These are phyloP conservation scores for Russula compacta DNA, from an alignment of 768 basidiomycete species.

Conservation along the genomic window DNA sequence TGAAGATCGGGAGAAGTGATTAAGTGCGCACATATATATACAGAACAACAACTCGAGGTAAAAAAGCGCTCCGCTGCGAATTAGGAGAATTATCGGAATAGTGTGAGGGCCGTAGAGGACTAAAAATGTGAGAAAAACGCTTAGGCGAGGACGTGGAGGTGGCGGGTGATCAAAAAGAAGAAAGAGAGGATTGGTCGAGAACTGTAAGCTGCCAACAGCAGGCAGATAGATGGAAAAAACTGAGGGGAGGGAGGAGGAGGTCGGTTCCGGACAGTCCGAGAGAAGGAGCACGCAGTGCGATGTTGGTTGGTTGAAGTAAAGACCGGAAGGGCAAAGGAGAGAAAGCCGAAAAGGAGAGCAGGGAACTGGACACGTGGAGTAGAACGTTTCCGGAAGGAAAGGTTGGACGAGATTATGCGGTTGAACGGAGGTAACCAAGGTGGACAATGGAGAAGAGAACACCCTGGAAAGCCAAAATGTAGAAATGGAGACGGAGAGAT, in stretches of 20 bases:
- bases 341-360: neutral
- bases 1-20: neutral
- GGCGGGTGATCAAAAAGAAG: too few relatives aligned
- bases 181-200: neutral
- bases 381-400: neutral
- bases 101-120: neutral
- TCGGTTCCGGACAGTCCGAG: neutral
- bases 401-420: neutral
- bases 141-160: neutral
- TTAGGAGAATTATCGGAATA: neutral
- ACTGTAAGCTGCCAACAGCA: neutral
- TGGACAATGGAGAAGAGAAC: neutral
- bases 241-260: neutral
- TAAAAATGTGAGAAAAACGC: neutral
- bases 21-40: slow-evolving; percentile 5
- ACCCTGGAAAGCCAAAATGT: neutral
- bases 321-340: slow-evolving; percentile 8
- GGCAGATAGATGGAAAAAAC: neutral
- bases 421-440: neutral
- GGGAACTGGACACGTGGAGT: slow-evolving; percentile 8
- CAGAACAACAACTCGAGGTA: neutral
- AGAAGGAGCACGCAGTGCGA: slow-evolving; percentile 13
- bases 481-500: too few relatives aligned
- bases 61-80: neutral
- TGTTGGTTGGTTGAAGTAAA: neutral